Base-by-base conservation (phyloP, 2,329 filamentous ascomycete species). In the Dothideomycetes sp. region DNA sequence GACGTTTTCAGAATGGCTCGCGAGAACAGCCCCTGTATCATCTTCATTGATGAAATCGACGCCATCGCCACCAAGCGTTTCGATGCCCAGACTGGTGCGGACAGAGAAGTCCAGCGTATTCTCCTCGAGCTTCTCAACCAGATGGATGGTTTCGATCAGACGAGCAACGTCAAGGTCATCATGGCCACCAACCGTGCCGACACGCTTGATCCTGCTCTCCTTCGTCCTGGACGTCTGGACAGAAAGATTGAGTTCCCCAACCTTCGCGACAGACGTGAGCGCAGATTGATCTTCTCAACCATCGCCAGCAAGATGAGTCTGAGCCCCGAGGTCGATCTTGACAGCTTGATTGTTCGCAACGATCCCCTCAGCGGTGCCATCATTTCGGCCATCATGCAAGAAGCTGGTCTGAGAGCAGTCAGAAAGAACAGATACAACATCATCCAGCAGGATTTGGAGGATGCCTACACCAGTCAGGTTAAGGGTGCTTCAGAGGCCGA, bases 91-190 rank as follows among this genome's bases (percentile, higher is more conserved):
- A 98, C 91, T 4, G 91, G 91, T 62, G 91, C 91, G 51, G 91
- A 98, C 60, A 80, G 91, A 68, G 91, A 98, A 67, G 91, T 98
- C 12, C 91, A 98, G 70, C 89, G 91, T 74, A 98, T 98, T 57
- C 72, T 98, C 45, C 80, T 98, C 46, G 91, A 98, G 64, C 71
- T 98, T 51, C 80, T 98, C 49, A 98, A 98, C 69, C 91, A 98
- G 68, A 98, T 98, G 91, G 91, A 98, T 62, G 91, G 91, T 50
- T 98, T 98, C 70, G 91, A 98, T 64, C 91, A 98, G 66, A 94
- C 87, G 0, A 84, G 86, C 62, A 98, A 98, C 64, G 91, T 98
- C 66, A 98, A 98, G 71, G 91, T 98, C 61, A 98, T 98, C 69
- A 98, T 98, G 91, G 91, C 91, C 51, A 98, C 91, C 52, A 98